Evolutionary conservation across 768 basidiomycete species (phyloP).

Genomic region (Boletus pseudo-olivaceus): DNA sequence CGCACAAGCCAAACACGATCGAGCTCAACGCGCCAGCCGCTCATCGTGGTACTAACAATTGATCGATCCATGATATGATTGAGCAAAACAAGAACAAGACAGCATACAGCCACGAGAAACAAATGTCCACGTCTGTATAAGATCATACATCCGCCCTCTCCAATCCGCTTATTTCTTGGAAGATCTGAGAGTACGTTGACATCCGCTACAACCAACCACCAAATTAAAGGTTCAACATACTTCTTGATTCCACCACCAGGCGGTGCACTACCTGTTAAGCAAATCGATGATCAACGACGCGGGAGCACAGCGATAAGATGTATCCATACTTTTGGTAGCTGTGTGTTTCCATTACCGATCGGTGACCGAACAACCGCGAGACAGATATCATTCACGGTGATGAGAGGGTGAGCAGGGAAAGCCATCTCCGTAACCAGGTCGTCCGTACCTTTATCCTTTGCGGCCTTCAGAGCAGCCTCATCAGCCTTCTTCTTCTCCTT

Average conservation of each 20-base stretch:
- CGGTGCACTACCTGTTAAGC: slow-evolving; percentile 50
- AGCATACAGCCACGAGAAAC: slow-evolving; percentile 6
- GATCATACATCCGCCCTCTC: background rate
- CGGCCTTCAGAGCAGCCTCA: slow-evolving; percentile 66
- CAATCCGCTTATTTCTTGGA: slow-evolving; percentile 58
- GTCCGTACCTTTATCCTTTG: slow-evolving; percentile 64
- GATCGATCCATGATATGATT: background rate
- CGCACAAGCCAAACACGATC: slow-evolving; percentile 30
- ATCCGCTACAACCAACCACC: slow-evolving; percentile 1
- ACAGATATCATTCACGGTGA: background rate
- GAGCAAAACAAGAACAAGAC: background rate
- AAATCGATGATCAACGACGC: background rate
- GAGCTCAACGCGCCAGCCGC: slow-evolving; percentile 23
- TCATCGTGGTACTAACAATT: slow-evolving; percentile 5
- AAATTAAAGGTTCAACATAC: slow-evolving; percentile 41
- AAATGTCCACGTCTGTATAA: background rate
- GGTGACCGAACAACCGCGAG: background rate
- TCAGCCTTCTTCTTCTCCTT: slow-evolving; percentile 78
- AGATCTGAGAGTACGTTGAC: slow-evolving; percentile 41
- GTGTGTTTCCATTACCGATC: slow-evolving; percentile 3
- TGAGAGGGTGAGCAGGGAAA: background rate
- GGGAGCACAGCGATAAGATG: slow-evolving; percentile 2
- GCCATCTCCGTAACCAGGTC: background rate
- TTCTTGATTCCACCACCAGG: slow-evolving; percentile 82
- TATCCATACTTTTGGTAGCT: slow-evolving; percentile 30